Conservation (phyloP, 2,329 filamentous ascomycete genomes). For the Aspergillus neoniger region DNA sequence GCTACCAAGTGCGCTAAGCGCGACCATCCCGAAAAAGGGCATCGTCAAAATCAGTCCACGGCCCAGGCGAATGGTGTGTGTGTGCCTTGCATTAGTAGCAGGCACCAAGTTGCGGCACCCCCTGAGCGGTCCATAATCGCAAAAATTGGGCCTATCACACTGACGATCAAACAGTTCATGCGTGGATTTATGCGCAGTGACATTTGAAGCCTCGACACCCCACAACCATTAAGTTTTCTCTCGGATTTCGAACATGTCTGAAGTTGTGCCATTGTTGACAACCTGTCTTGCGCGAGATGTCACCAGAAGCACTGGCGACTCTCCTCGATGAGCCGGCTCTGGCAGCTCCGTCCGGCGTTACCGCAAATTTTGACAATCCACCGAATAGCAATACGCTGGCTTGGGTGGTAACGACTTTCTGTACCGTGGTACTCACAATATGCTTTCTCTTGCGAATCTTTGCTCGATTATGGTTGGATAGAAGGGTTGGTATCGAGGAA, state of each 20-base stretch:
- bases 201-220: neutral
- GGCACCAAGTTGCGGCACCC: neutral
- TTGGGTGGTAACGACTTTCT: constrained; percentile 23
- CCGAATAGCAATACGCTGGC: constrained; percentile 24
- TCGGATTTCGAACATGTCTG: neutral
- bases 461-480: constrained; percentile 21
- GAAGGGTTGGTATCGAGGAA: constrained; percentile 24
- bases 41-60: too few species aligned
- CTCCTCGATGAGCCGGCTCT: constrained; percentile 20
- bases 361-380: constrained; percentile 25
- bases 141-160: too few species aligned
- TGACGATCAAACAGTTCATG: neutral
- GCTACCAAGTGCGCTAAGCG: too few species aligned
- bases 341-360: constrained; percentile 21
- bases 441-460: constrained; percentile 21
- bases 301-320: constrained; percentile 2
- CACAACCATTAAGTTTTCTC: neutral
- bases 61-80: too few species aligned
- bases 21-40: too few species aligned
- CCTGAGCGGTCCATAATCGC: neutral
- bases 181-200: neutral
- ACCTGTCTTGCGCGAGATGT: neutral
- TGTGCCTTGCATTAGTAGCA: too few species aligned
- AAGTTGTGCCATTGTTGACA: neutral
- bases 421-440: constrained; percentile 20